phyloP scores from a whole-genome alignment of 352 stramenopile genomes.

The Hyphochytrium catenoides region DNA sequence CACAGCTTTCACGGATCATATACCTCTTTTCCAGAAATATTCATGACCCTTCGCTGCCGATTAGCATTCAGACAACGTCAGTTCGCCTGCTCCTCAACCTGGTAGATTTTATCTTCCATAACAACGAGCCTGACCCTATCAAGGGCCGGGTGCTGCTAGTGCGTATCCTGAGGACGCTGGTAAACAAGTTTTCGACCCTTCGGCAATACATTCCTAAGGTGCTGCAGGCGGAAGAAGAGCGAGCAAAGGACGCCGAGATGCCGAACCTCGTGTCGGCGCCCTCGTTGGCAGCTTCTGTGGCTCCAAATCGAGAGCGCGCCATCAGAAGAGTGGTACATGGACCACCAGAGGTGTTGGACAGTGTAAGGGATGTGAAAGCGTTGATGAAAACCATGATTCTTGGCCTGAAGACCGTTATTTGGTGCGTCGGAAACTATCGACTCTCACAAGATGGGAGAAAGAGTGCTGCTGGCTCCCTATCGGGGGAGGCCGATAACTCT shows the following conservation, averaged over 20 bases:
- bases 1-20: conserved; percentile 82
- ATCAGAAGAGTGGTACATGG: conserved; percentile 22
- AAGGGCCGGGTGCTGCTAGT: conserved; percentile 67
- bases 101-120: conserved; percentile 88
- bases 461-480: no score
- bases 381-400: conserved; percentile 88
- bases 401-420: conserved; percentile 93
- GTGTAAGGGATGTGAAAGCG: conserved; percentile 67
- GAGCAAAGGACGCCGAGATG: conserved; percentile 39
- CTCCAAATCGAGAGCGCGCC: conserved; percentile 23
- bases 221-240: conserved; percentile 26
- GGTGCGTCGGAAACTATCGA: conserved; percentile 82
- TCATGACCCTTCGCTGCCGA: conserved; percentile 68
- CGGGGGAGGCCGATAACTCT: no score
- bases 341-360: conserved; percentile 40
- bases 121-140: conserved; percentile 63
- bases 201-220: conserved; percentile 35
- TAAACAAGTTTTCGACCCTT: conserved; percentile 78
- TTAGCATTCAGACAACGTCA: conserved; percentile 85
- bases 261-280: conserved; percentile 20
- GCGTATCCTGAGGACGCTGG: conserved; percentile 71
- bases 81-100: conserved; percentile 88
- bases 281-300: neutral
- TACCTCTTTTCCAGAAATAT: conserved; percentile 78
- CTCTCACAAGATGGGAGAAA: no score